Evolutionary conservation across 495 filamentous ascomycete genomes (phyloP), one percentile per base, ranked within the genome.

Genomic region (Trichoderma erinaceum): DNA sequence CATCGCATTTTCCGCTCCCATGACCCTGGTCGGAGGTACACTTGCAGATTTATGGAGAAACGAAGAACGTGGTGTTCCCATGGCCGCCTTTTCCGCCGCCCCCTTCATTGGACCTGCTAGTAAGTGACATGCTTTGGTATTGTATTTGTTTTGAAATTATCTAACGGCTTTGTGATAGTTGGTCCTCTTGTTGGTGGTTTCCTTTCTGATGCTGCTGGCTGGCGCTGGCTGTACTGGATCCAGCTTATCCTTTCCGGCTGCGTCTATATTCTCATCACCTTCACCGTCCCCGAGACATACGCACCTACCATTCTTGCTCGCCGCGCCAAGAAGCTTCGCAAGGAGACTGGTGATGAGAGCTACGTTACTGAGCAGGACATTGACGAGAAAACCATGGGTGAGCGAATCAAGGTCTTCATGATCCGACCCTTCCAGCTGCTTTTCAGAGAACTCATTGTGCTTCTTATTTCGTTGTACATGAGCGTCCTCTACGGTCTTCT

Each of bases 221-320:
- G 92, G 92, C 80, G 89, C 68, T 96, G 91, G 91, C 81, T 94
- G 3, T 94, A 93, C 80, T 93, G 90, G 90, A 81, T 93, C 67
- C 89, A 91, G 67, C 77, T 92, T 21, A 94, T 94, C 69, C 69
- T 92, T 41, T 73, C 87, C 63, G 86, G 84, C 50, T 75, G 87
- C 63, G 82, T 88, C 63, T 93, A 88, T 84, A 69, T 88, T 27
- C 69, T 90, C 64, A 90, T 93, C 75, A 88, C 87, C 18, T 90
- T 94, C 78, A 92, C 89, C 38, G 88, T 93, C 4, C 89, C 90
- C 18, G 91, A 93, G 75, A 94, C 91, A 0, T 93, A 92, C 71
- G 86, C 90, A 0, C 90, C 91, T 0, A 88, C 85, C 0, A 82
- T 94, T 64, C 83, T 94, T 25, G 83, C 84, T 25, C 74, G 75